Conservation (phyloP, 2,329 filamentous ascomycete species). For the Diaporthe aspalathi region DNA sequence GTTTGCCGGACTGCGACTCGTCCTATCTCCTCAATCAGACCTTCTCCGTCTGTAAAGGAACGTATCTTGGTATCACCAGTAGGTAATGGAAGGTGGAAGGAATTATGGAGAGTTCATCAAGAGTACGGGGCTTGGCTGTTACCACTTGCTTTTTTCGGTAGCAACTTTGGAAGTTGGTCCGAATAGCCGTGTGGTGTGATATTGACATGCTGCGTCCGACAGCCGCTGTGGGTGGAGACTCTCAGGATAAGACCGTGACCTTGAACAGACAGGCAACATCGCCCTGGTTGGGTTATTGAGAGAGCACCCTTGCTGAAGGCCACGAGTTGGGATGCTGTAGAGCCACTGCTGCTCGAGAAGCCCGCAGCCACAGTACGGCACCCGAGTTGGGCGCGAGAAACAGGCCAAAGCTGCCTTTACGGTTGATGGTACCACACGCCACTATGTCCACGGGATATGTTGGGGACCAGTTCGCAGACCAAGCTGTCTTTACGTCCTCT, state of each 20-base stretch:
- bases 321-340: neutral
- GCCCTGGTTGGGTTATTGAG: neutral
- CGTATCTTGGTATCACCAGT: slow-evolving; percentile 11
- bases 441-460: neutral
- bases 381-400: neutral
- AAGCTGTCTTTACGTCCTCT: neutral
- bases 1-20: neutral
- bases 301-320: slow-evolving; percentile 9
- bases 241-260: neutral
- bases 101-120: neutral
- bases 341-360: neutral
- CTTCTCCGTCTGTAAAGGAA: neutral
- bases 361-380: neutral
- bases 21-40: neutral
- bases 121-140: neutral
- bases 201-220: neutral
- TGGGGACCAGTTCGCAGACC: neutral
- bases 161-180: neutral
- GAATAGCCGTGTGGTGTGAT: slow-evolving; percentile 8
- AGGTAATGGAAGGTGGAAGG: neutral
- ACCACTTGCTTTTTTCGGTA: neutral
- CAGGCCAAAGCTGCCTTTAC: neutral
- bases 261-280: neutral
- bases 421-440: neutral
- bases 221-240: neutral